These are phyloP conservation scores for Coffea eugenioides DNA, from an alignment of 257 asterid species.

Conservation along the genomic window DNA sequence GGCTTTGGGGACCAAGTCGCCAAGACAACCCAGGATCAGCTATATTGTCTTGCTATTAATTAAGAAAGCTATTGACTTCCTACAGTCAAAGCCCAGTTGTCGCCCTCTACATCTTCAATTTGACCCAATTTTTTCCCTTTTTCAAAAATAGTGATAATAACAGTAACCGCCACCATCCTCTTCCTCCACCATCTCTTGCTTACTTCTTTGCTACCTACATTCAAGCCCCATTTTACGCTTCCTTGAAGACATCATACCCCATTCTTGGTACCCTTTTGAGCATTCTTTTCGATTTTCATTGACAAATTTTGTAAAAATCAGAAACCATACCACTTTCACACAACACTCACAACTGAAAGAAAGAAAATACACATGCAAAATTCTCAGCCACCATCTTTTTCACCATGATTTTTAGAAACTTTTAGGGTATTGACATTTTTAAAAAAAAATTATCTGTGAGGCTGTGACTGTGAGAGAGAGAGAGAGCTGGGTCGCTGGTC, in stretches of 20 bases:
- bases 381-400: not conserved
- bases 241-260: not conserved
- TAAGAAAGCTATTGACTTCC: too few relatives aligned
- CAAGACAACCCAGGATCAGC: too few relatives aligned
- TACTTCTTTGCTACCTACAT: not conserved
- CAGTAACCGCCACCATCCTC: constrained; percentile 2
- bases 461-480: too few relatives aligned
- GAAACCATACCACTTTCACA: not conserved
- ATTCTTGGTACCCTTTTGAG: not conserved
- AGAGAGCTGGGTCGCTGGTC: too few relatives aligned
- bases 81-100: constrained; percentile 14
- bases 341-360: not conserved
- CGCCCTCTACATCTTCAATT: not conserved
- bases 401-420: too few relatives aligned
- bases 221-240: constrained; percentile 19
- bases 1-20: too few relatives aligned
- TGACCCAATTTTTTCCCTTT: not conserved
- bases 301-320: too few relatives aligned
- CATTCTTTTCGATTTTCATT: not conserved
- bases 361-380: constrained; percentile 27
- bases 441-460: too few relatives aligned
- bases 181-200: not conserved
- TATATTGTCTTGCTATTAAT: too few relatives aligned
- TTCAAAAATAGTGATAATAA: not conserved
- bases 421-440: too few relatives aligned